Evolutionary conservation across 2,329 filamentous ascomycete species (phyloP).

Genomic region (Cordyceps militaris): DNA sequence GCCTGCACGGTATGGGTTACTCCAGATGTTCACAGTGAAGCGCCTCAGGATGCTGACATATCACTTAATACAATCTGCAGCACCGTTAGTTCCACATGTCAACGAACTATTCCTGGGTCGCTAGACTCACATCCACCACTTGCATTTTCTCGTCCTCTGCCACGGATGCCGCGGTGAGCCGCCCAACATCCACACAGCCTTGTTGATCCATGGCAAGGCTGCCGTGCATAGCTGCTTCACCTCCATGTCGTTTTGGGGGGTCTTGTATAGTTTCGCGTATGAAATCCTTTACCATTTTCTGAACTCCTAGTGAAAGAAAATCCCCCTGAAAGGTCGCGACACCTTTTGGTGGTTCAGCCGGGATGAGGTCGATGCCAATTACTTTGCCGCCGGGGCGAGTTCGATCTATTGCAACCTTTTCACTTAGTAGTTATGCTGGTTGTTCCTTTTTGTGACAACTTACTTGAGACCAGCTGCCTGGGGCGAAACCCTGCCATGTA

Average conservation of each 20-base stretch:
- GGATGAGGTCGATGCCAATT: constrained; percentile 89
- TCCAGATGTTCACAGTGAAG: constrained; percentile 81
- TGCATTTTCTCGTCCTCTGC: constrained; percentile 22
- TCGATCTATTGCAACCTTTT: constrained; percentile 70
- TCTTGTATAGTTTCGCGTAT: constrained; percentile 46
- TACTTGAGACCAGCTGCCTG: constrained; percentile 65
- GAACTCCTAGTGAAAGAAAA: constrained; percentile 71
- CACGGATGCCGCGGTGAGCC: constrained; percentile 30
- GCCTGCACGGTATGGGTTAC: constrained; percentile 93
- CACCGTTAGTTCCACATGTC: constrained; percentile 15
- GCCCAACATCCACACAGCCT: constrained; percentile 62
- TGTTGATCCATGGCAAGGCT: constrained; percentile 27
- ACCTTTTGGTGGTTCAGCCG: constrained; percentile 80
- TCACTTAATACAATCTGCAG: constrained; percentile 81
- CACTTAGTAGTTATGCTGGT: neutral
- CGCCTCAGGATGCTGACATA: constrained; percentile 97
- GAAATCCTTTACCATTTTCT: constrained; percentile 68
- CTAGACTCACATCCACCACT: constrained; percentile 57
- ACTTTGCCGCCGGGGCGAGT: constrained; percentile 73
- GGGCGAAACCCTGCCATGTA: constrained; percentile 62
- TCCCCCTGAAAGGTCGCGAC: constrained; percentile 95
- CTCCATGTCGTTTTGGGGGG: constrained; percentile 6
- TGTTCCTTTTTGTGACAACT: constrained; percentile 7
- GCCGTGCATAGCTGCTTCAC: constrained; percentile 16
- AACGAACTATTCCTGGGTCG: neutral